Percentiles rank a stretch among this genome's conserved stretches.
Conservation (phyloP, 306 rosid genomes). For the Lithocarpus polystachyus region DNA sequence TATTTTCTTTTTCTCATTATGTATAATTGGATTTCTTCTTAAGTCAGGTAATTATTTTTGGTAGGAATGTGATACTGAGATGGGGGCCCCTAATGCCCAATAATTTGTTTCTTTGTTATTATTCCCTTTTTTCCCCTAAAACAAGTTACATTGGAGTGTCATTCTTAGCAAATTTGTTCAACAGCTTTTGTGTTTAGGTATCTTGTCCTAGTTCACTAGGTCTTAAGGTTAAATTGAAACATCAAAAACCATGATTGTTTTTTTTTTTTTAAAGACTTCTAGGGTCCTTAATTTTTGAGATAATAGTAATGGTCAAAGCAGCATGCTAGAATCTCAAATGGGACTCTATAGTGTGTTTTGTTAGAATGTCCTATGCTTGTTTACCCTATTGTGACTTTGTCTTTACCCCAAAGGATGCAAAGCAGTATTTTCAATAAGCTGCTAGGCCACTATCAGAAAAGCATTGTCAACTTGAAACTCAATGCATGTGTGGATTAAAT, state of each 20-base stretch:
- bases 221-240: slow-evolving; percentile 69
- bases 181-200: slow-evolving; percentile 44
- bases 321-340: slow-evolving; percentile 24
- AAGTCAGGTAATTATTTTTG: background rate
- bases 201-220: slow-evolving; percentile 49
- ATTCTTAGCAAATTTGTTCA: slow-evolving; percentile 19
- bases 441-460: slow-evolving; percentile 64
- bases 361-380: slow-evolving; percentile 30
- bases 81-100: slow-evolving; percentile 5
- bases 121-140: slow-evolving; percentile 9
- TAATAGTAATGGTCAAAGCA: slow-evolving; percentile 23
- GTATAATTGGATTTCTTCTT: background rate
- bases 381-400: slow-evolving; percentile 42
- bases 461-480: slow-evolving; percentile 34
- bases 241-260: slow-evolving; percentile 24
- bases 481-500: slow-evolving; percentile 20
- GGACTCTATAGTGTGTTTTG: slow-evolving; percentile 14
- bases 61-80: slow-evolving; percentile 3
- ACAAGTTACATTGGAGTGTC: slow-evolving; percentile 22
- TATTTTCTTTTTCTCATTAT: background rate
- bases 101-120: slow-evolving; percentile 14
- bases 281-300: background rate
- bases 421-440: slow-evolving; percentile 49
- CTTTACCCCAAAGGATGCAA: slow-evolving; percentile 73
- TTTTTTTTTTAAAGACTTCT: background rate